These are phyloP conservation scores for Cyathus striatus DNA, from an alignment of 768 basidiomycete species.

Conservation along the genomic window DNA sequence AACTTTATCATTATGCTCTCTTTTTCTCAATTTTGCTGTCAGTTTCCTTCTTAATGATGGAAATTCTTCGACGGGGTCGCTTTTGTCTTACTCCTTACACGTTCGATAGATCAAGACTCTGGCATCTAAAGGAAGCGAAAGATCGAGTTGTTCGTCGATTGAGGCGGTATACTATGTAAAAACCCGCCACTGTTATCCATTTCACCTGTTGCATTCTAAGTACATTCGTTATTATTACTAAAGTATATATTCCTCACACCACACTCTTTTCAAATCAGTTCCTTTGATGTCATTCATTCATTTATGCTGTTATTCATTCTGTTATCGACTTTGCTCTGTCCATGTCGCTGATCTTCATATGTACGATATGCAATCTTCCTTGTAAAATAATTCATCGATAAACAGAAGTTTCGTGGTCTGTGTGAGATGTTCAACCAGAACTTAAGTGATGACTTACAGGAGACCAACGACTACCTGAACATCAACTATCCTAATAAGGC, in stretches of 20 bases:
- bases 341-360: too few relatives aligned
- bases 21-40: background rate
- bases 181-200: background rate
- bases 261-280: background rate
- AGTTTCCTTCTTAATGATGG: conserved; percentile 65
- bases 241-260: conserved; percentile 1
- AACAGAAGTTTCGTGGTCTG: too few relatives aligned
- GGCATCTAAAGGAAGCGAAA: conserved; percentile 38
- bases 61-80: conserved; percentile 55
- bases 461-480: too few relatives aligned
- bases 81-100: conserved; percentile 45
- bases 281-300: background rate
- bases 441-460: too few relatives aligned
- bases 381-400: too few relatives aligned
- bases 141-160: conserved; percentile 30
- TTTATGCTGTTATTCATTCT: background rate
- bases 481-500: background rate
- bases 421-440: too few relatives aligned
- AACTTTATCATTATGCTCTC: background rate
- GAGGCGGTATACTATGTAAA: conserved; percentile 31
- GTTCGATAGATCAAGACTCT: conserved; percentile 43
- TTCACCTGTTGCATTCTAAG: too few relatives aligned
- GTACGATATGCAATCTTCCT: background rate
- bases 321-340: background rate
- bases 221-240: conserved; percentile 4